Base-by-base conservation (phyloP, 2,329 filamentous ascomycete species). In the Scedosporium apiospermum region DNA sequence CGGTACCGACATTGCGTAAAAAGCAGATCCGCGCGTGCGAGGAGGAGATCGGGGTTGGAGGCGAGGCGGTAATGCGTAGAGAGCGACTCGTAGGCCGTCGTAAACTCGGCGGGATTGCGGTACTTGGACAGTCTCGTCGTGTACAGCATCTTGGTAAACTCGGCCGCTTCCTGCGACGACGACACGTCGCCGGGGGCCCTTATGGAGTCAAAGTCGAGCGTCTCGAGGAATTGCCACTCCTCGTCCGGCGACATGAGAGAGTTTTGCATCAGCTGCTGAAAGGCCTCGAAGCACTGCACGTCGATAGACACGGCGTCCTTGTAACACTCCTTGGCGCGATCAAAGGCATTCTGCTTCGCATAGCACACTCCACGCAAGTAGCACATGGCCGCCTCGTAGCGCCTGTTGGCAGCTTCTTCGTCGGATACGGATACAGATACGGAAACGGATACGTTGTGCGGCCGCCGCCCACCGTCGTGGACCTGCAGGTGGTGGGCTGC, bases 221-320 rank as follows among this genome's bases (percentile, higher is more conserved):
- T 91, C 67, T 95, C 88, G 53, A 97, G 82, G 65, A 97, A 96
- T 59, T 88, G 84, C 83, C 93, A 91, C 72, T 97, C 93, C 74
- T 97, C 93, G 42, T 90, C 87, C 0, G 93, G 92, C 58, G 85
- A 86, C 85, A 99, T 89, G 65, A 99, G 82, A 21, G 90, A 90
- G 76, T 99, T 99, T 77, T 92, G 91, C 87, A 98, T 97, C 62
- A 99, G 83, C 77, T 98, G 93, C 69, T 97, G 93, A 71, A 99
- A 98, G 0, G 95, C 95, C 75, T 99, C 95, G 71, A 96, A 98
- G 76, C 95, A 99, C 74, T 96, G 93, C 3, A 98, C 93, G 71
- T 99, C 95, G 70, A 99, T 97, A 65, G 90, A 87, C 57, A 98
- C 92, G 1, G 95, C 95, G 69, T 96, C 91, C 77, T 97, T 98